Evolutionary conservation across 1,284 basidiomycete species (phyloP), one percentile per base, ranked within the genome.

Genomic region (Abortiporus biennis): DNA sequence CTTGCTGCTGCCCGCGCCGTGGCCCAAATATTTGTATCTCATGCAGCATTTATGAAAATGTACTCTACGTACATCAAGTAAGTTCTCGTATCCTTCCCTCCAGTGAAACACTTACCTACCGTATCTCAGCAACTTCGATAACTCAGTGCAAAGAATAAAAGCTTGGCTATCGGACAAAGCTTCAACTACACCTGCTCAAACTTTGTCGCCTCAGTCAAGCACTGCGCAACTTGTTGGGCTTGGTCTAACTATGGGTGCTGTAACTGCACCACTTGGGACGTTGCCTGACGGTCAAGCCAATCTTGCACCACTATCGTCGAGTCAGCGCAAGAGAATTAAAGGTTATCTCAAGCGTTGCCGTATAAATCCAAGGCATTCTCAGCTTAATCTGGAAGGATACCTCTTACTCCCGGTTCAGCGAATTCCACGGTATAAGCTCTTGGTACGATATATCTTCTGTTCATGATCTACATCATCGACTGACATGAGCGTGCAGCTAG

Each of bases 1-100:
- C 66, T 82, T 31, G 70, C 68, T 17, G 85, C 90, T 6, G 92
- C 91, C 0, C 87, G 80, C 48, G 76, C 79, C 21, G 84, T 99
- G 25, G 94, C 92, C 5, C 79, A 85, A 47, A 92, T 90, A 31
- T 99, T 99, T 64, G 69, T 86, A 47, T 87, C 83, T 38, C 92
- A 97, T 62, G 90, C 91, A 30, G 91, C 92, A 6, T 95, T 95
- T 70, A 91, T 97, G 89, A 91, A 76, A 67, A 92, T 97, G 84
- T 97, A 97, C 64, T 93, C 91, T 37, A 88, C 86, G 30, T 97
- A 95, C 62, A 95, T 95, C 72, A 96, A 94, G 87, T 91, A 59
- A 59, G 87, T 72, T 21, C 41, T 15, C n/a, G 16, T 34, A 12
- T 11, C 44, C 35, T 47, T 42, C 36, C 45, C 25, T 6, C 36